Conservation (phyloP, 108 stramenopile species). For the Cyclotella choctawhatcheeana region DNA sequence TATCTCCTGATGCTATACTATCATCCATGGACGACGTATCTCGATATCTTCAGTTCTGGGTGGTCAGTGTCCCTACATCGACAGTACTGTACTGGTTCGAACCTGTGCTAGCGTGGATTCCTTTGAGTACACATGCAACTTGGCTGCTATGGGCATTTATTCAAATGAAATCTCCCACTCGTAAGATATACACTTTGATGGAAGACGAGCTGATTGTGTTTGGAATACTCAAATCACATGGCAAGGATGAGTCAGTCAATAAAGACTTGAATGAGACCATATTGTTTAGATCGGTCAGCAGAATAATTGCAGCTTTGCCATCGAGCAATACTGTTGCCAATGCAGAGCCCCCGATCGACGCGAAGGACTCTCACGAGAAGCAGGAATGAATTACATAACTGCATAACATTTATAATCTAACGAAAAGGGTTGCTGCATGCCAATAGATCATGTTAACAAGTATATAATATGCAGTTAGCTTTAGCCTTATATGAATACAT, state of each 20-base stretch:
- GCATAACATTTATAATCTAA: neutral
- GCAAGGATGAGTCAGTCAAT: neutral
- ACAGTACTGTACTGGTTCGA: constrained; percentile 53
- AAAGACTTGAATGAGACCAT: neutral
- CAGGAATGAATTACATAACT: constrained; percentile 2
- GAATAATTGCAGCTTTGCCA: constrained; percentile 8
- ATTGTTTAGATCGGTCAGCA: neutral
- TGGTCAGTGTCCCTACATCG: constrained; percentile 59
- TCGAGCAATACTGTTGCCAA: neutral
- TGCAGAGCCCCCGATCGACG: neutral
- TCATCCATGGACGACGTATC: constrained; percentile 35
- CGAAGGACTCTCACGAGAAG: neutral
- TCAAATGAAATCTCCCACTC: constrained; percentile 58
- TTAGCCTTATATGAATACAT: neutral
- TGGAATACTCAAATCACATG: constrained; percentile 47
- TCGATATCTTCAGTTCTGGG: constrained; percentile 80
- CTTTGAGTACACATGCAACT: constrained; percentile 72
- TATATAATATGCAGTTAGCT: neutral
- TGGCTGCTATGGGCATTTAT: constrained; percentile 73
- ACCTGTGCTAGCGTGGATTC: constrained; percentile 77
- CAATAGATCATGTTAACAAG: too few species aligned
- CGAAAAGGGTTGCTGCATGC: neutral
- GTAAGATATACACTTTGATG: constrained; percentile 50
- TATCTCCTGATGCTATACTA: constrained; percentile 15
- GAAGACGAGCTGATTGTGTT: constrained; percentile 68